Conservation (phyloP, 2,329 filamentous ascomycete species). For the Teratosphaeria gauchensis region DNA sequence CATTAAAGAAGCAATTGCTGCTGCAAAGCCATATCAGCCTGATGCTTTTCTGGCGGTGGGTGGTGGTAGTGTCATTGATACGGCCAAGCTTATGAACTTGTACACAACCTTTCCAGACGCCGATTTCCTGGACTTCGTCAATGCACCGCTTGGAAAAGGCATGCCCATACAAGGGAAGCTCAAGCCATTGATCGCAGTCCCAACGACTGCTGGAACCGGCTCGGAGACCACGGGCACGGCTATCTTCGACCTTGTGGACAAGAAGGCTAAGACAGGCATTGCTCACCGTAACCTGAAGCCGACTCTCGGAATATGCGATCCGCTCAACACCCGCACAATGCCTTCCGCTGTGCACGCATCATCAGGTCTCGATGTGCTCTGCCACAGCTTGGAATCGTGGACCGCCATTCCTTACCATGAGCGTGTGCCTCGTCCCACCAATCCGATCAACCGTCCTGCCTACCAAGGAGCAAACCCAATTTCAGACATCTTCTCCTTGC, state of each 20-base stretch:
- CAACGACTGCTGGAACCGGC: slow-evolving; percentile 77
- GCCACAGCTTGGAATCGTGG: slow-evolving; percentile 92
- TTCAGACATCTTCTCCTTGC: slow-evolving; percentile 89
- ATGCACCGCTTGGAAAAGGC: slow-evolving; percentile 83
- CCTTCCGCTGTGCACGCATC: slow-evolving; percentile 84
- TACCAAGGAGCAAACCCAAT: slow-evolving; percentile 98
- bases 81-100: slow-evolving; percentile 96
- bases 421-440: slow-evolving; percentile 70
- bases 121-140: slow-evolving; percentile 95
- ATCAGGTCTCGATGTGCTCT: slow-evolving; percentile 88
- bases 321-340: slow-evolving; percentile 93
- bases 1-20: slow-evolving; percentile 80
- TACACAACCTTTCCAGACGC: slow-evolving; percentile 86
- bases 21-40: slow-evolving; percentile 67
- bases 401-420: slow-evolving; percentile 93
- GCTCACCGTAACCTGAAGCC: slow-evolving; percentile 94
- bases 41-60: slow-evolving; percentile 90
- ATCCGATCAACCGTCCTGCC: slow-evolving; percentile 82
- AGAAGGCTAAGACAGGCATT: slow-evolving; percentile 88
- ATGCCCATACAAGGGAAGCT: slow-evolving; percentile 61
- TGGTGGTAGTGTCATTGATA: slow-evolving; percentile 92
- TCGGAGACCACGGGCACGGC: slow-evolving; percentile 96
- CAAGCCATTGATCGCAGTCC: slow-evolving; percentile 69
- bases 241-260: slow-evolving; percentile 88
- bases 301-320: slow-evolving; percentile 75